Evolutionary conservation across 106 monocot genomes (phyloP), one percentile per base, ranked within the genome.

Genomic region (Acorus calamus): DNA sequence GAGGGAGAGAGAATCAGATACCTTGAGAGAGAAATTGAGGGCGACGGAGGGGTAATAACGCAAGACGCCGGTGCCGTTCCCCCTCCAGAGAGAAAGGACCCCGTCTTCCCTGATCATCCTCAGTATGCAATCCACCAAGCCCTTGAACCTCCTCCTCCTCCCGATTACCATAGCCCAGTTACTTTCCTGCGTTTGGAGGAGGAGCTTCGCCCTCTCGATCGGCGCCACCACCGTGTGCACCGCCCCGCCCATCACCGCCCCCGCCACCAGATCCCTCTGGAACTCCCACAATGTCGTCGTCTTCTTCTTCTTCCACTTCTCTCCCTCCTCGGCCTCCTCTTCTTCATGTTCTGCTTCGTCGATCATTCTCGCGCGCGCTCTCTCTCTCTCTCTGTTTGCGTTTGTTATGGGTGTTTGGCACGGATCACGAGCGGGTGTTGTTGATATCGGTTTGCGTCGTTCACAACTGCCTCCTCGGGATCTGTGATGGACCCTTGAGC

Each of bases 11-110:
- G 51, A n/a, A 1, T 13, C 4, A 44, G 2, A 42, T 71, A 99
- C 98, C 92, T 99, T 99, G 67, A 99, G 77, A 4, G 98, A 99
- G 80, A 99, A 99, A 65, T 99, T 99, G 75, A 99, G 92, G 61
- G 98, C 98, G 13, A 99, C 98, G 66, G 98, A 99, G 61, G 98
- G 98, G 71, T 92, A 99, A 53, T 99, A 85, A 5, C 98, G 77
- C 47, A 99, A 74, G 62, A 99, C 92, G 69, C 88, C 56, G 50
- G 88, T 92, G 47, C 98, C 98, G 65, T 92, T 99, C 59, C 98
- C 98, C 48, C 98, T 83, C 98, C 98, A 99, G 42, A 99, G 88
- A 0, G 98, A 92, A 54, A 99, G 80, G 10, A 83, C 75, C 48
- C 98, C 98, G 49, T 99, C 98, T 46, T 99, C 92, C 46, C 79